phyloP scores from a whole-genome alignment of 768 basidiomycete genomes.

The Serendipita sp. region DNA sequence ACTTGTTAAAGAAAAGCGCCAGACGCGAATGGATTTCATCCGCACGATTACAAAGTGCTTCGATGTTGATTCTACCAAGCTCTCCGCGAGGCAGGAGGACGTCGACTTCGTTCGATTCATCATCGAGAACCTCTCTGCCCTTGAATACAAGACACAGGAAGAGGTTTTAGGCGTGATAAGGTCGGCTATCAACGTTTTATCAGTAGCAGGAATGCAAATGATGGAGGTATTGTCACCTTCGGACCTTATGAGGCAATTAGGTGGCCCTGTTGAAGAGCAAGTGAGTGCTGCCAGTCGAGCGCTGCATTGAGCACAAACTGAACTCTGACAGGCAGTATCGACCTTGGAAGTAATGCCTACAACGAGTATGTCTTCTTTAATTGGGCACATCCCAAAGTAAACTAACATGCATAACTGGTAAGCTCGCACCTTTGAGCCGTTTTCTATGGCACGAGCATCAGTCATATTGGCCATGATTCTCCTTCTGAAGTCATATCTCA shows the following conservation, averaged over 20 bases:
- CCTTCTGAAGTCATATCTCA: conserved; percentile 74
- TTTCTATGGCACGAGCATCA: conserved; percentile 25
- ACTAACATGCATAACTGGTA: background rate
- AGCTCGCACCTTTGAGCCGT: conserved; percentile 1
- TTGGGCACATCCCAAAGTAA: no score
- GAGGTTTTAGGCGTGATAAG: conserved; percentile 79
- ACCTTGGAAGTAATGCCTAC: no score
- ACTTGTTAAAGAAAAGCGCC: conserved; percentile 81
- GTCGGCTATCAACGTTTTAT: conserved; percentile 55
- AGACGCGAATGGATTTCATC: conserved; percentile 70
- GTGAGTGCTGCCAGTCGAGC: background rate
- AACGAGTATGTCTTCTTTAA: no score
- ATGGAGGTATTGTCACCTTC: conserved; percentile 58
- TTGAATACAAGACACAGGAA: conserved; percentile 93
- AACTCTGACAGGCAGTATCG: background rate
- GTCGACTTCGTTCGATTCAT: conserved; percentile 80
- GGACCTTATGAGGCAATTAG: conserved; percentile 45
- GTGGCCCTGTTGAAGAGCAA: background rate
- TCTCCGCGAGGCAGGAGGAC: conserved; percentile 58
- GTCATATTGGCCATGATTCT: conserved; percentile 72
- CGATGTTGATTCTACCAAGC: conserved; percentile 42
- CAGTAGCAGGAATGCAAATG: conserved; percentile 67
- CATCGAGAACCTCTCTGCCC: conserved; percentile 80
- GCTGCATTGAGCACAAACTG: background rate
- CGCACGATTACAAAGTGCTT: conserved; percentile 69